Evolutionary conservation across 2,329 filamentous ascomycete species (phyloP).

Genomic region (Fusarium sp.): DNA sequence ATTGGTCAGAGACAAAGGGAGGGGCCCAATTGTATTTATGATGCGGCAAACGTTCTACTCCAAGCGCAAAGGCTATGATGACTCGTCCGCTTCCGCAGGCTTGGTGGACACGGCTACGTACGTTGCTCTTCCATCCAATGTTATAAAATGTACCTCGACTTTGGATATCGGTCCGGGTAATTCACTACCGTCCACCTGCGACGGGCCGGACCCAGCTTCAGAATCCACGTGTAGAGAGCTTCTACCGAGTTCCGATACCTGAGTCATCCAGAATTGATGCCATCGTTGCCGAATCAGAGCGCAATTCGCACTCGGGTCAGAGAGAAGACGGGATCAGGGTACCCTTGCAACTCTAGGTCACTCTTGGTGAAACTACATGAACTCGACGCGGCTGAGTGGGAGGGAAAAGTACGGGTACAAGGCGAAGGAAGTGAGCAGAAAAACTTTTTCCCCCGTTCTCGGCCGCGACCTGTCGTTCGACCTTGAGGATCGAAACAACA

Average conservation of each 20-base stretch:
- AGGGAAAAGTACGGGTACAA: conserved; percentile 3
- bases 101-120: background rate
- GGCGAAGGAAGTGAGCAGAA: conserved; percentile 2
- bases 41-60: conserved; percentile 18
- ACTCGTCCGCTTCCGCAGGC: conserved; percentile 10
- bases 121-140: background rate
- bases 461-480: conserved; percentile 26
- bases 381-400: conserved; percentile 13
- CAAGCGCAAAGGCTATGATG: conserved; percentile 31
- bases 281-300: conserved; percentile 30
- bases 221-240: conserved; percentile 27
- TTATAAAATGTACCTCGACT: conserved; percentile 7
- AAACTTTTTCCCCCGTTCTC: conserved; percentile 39
- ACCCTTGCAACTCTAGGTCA: conserved; percentile 32
- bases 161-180: conserved; percentile 15
- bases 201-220: conserved; percentile 41
- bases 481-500: conserved; percentile 9
- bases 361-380: conserved; percentile 19
- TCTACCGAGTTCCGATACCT: conserved; percentile 42
- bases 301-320: conserved; percentile 1
- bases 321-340: conserved; percentile 20
- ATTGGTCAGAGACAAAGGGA: background rate
- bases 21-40: conserved; percentile 35
- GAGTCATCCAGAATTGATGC: conserved; percentile 36
- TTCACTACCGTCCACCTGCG: conserved; percentile 31